Base-by-base conservation (phyloP, 164 flowering plant species). In the Protea cynaroides region DNA sequence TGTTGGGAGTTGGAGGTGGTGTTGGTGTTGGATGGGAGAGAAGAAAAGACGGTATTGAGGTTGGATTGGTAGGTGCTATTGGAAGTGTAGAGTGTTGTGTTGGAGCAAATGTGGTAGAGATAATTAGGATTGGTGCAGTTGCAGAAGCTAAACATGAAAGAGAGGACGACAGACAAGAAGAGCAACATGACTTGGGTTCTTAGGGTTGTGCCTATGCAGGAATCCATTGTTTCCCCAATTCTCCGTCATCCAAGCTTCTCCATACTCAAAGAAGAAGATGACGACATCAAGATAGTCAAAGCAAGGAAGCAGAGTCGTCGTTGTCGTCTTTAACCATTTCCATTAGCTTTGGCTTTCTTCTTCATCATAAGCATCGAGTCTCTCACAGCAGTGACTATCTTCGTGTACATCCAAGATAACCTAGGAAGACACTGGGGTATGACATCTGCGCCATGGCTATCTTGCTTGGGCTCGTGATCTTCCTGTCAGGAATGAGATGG, bases 341-440 rank as follows among this genome's bases (percentile, higher is more conserved):
- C n/a, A n/a, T n/a, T n/a, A n/a, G n/a, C n/a, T n/a, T n/a, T n/a
- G n/a, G n/a, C n/a, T n/a, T 91, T 89, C 90, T 94, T 85, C 78
- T 94, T 94, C 83, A 75, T 89, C 72, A 86, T 94, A 25, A 91
- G 79, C 76, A 59, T 94, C 1, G 99, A 97, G 3, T 80, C 97
- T 1, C 83, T 94, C 0, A 40, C 53, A 0, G 97, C 99, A 0
- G 97, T 94, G 15, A 88, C 98, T 1, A 65, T 93, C 14, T 81
- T 93, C 0, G 98, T 93, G 1, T 93, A 90, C 80, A 79, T 94
- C 7, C 96, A 94, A 64, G 97, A 91, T 61, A 79, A 94, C 67
- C 0, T 85, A 15, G 99, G 99, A 0, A 60, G 97, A 40, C 63
- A 66, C 37, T 89, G 96, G 94, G 99, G 97, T 94, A 91, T 47